Evolutionary conservation across 1,139 yeast species (phyloP).

Genomic region (Suhomyces guaymorum): DNA sequence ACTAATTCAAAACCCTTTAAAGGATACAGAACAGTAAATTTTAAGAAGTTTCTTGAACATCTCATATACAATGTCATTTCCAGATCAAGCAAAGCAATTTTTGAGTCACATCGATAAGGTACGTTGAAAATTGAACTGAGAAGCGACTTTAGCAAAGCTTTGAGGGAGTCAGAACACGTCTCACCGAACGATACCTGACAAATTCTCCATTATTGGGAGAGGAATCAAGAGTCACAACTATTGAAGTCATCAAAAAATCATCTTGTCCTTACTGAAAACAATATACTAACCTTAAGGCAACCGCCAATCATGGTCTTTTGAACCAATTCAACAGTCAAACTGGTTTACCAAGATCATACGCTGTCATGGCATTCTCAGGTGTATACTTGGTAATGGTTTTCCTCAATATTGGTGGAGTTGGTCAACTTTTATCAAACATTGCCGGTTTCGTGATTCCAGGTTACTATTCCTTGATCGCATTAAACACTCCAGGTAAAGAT

Average conservation of each 20-base stretch:
- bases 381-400: slow-evolving; percentile 76
- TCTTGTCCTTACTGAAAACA: too few relatives aligned
- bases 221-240: too few relatives aligned
- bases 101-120: slow-evolving; percentile 33
- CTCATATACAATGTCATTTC: slow-evolving; percentile 27
- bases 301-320: slow-evolving; percentile 43
- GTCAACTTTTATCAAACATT: slow-evolving; percentile 87
- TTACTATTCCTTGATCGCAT: slow-evolving; percentile 81
- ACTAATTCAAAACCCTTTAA: too few relatives aligned
- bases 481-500: slow-evolving; percentile 62
- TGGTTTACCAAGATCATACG: slow-evolving; percentile 87
- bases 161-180: too few relatives aligned
- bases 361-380: slow-evolving; percentile 63
- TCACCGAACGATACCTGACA: too few relatives aligned
- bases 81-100: slow-evolving; percentile 27
- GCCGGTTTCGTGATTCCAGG: slow-evolving; percentile 92
- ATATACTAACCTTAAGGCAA: slow-evolving; percentile 29
- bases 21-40: not conserved
- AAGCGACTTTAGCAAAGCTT: too few relatives aligned
- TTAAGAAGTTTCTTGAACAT: not conserved
- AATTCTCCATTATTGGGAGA: too few relatives aligned
- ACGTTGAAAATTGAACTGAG: slow-evolving; percentile 18
- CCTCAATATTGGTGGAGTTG: slow-evolving; percentile 89
- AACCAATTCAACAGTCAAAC: slow-evolving; percentile 62
- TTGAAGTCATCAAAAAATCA: too few relatives aligned